Evolutionary conservation across 805 yeast species (phyloP).

Genomic region (Wickerhamomyces rabaulensis): DNA sequence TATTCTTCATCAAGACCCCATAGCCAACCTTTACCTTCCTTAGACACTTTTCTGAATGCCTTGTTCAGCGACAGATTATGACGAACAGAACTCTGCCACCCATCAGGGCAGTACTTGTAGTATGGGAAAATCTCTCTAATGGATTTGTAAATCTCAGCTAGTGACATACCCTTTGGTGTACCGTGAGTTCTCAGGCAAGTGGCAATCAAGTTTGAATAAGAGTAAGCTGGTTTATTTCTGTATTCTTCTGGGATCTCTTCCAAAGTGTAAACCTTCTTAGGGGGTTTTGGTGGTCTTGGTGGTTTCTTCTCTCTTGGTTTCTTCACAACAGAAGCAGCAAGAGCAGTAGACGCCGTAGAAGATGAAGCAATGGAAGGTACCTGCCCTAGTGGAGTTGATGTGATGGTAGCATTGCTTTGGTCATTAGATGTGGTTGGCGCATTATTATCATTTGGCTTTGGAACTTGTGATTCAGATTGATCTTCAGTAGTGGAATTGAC

Average conservation of each 20-base stretch:
- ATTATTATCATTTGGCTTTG: conserved; percentile 6
- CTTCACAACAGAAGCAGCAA: conserved; percentile 27
- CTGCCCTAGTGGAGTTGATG: not conserved
- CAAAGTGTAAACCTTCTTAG: conserved; percentile 60
- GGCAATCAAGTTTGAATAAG: conserved; percentile 77
- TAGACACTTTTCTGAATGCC: conserved; percentile 74
- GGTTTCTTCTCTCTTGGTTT: conserved; percentile 41
- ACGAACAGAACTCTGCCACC: conserved; percentile 94
- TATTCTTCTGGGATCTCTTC: conserved; percentile 89
- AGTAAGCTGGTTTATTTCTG: conserved; percentile 75
- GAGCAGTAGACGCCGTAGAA: not conserved
- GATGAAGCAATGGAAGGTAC: not conserved
- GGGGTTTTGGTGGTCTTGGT: conserved; percentile 44
- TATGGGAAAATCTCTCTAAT: conserved; percentile 87
- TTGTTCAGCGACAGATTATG: conserved; percentile 86
- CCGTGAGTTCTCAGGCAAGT: conserved; percentile 68
- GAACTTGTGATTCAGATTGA: not conserved
- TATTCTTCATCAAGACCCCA: conserved; percentile 91
- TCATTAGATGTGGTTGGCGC: not conserved
- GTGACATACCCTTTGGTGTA: conserved; percentile 67
- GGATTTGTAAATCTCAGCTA: conserved; percentile 80
- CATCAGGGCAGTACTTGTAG: conserved; percentile 90
- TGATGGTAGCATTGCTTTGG: not conserved
- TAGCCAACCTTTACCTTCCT: conserved; percentile 90
- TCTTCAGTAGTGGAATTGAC: conserved; percentile 2